Conservation (phyloP, 768 basidiomycete genomes). For the Mycena polygramma region DNA sequence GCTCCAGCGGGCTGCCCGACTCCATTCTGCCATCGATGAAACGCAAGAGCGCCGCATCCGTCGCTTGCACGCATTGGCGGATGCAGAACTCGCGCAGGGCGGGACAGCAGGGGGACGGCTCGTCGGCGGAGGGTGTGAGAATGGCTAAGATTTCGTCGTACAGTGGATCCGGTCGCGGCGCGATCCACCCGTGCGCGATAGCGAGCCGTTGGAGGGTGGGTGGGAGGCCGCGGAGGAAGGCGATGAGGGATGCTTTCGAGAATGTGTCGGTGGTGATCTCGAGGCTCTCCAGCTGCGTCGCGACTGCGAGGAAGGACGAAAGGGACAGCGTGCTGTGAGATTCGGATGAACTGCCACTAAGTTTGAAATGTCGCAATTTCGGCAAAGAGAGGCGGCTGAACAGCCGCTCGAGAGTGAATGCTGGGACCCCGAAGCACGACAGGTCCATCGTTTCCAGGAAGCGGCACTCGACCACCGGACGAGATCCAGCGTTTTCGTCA, state of each 20-base stretch:
- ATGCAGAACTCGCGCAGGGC: not conserved
- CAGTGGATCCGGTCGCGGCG: not conserved
- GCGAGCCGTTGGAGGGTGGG: no score
- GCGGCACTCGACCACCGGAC: not conserved
- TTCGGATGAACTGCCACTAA: not conserved
- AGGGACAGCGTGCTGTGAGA: no score
- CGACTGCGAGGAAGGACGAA: not conserved
- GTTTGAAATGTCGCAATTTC: not conserved
- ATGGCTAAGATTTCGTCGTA: not conserved
- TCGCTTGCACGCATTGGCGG: not conserved
- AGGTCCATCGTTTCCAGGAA: slow-evolving; percentile 1
- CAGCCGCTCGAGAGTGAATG: not conserved
- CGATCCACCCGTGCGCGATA: no score
- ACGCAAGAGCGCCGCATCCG: not conserved
- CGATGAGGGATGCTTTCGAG: no score
- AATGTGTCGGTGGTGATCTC: no score
- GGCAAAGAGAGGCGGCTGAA: not conserved
- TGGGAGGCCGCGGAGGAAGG: no score
- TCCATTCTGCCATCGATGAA: not conserved
- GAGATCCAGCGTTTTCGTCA: no score
- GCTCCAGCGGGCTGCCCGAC: not conserved
- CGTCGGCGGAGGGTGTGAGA: not conserved
- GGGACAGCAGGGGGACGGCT: not conserved
- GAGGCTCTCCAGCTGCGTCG: no score
- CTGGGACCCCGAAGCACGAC: not conserved